Conservation (phyloP, 106 monocot species). For the Acorus gramineus region DNA sequence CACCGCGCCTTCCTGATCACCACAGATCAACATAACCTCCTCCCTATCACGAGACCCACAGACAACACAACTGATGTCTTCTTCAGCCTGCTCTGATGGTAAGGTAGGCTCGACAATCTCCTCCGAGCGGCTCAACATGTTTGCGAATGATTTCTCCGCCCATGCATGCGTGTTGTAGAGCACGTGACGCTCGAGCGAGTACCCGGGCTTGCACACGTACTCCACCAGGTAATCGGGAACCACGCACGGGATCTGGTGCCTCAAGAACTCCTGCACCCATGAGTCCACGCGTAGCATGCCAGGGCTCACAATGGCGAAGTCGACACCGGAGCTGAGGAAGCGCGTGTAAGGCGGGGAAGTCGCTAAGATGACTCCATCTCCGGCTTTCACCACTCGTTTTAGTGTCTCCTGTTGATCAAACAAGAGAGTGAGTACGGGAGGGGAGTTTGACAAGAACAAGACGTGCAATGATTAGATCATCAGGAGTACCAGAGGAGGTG, state of each 20-base stretch:
- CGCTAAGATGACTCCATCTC: conserved; percentile 73
- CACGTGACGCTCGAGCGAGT: conserved; percentile 57
- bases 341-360: conserved; percentile 91
- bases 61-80: conserved; percentile 39
- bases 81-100: conserved; percentile 6
- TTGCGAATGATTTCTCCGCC: conserved; percentile 50
- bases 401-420: conserved; percentile 44
- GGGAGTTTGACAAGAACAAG: neutral
- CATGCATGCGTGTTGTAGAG: conserved; percentile 51
- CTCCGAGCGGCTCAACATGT: conserved; percentile 25
- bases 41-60: conserved; percentile 45
- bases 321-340: conserved; percentile 41
- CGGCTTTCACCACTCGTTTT: conserved; percentile 71
- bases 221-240: conserved; percentile 69
- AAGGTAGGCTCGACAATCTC: conserved; percentile 14
- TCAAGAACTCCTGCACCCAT: conserved; percentile 81
- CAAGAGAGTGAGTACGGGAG: neutral
- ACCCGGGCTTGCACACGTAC: conserved; percentile 57
- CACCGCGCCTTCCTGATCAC: conserved; percentile 31
- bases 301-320: conserved; percentile 56
- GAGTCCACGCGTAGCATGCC: conserved; percentile 43
- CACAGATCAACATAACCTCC: conserved; percentile 83
- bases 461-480: neutral
- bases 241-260: conserved; percentile 66
- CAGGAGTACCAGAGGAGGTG: conserved; percentile 58